Conservation (phyloP, 2,329 filamentous ascomycete genomes). For the Pestalotiopsis sp. region DNA sequence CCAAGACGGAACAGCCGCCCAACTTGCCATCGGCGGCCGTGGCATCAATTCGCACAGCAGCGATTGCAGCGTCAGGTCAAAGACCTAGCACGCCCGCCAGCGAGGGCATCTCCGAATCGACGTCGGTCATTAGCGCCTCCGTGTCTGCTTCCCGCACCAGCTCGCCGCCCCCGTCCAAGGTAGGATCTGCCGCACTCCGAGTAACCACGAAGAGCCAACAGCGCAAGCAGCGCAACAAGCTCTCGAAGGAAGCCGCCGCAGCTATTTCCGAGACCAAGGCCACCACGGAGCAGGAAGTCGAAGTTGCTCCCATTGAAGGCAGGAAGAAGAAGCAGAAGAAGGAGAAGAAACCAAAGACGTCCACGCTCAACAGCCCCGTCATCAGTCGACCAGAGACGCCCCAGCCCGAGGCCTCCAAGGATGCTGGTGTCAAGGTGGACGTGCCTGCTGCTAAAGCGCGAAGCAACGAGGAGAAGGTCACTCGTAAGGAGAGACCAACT, state of each 20-base stretch:
- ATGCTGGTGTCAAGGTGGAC: slow-evolving; percentile 32
- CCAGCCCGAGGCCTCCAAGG: slow-evolving; percentile 28
- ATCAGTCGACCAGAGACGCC: slow-evolving; percentile 34
- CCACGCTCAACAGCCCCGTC: slow-evolving; percentile 30
- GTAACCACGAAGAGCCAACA: slow-evolving; percentile 77
- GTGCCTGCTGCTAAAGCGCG: slow-evolving; percentile 23
- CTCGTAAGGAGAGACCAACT: slow-evolving; percentile 24
- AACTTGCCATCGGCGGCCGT: slow-evolving; percentile 31
- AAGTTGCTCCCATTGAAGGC: slow-evolving; percentile 73
- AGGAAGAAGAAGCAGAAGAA: slow-evolving; percentile 88
- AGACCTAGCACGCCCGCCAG: slow-evolving; percentile 74
- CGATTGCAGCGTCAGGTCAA: slow-evolving; percentile 39
- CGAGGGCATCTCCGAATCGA: slow-evolving; percentile 76
- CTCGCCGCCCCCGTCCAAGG: slow-evolving; percentile 68
- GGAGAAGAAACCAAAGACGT: slow-evolving; percentile 61
- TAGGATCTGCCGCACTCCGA: slow-evolving; percentile 71
- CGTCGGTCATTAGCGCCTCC: slow-evolving; percentile 74
- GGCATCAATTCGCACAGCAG: slow-evolving; percentile 32
- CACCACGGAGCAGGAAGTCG: slow-evolving; percentile 52
- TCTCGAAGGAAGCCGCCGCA: slow-evolving; percentile 63
- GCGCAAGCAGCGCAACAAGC: slow-evolving; percentile 75
- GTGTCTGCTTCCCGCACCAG: slow-evolving; percentile 69
- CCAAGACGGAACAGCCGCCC: slow-evolving; percentile 61
- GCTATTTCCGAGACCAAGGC: slow-evolving; percentile 56
- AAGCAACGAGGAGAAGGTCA: slow-evolving; percentile 21